Percentiles rank a stretch among this genome's conserved stretches.
Evolutionary conservation across 495 filamentous ascomycete genomes (phyloP).

Genomic region (Neurospora sublineolata): DNA sequence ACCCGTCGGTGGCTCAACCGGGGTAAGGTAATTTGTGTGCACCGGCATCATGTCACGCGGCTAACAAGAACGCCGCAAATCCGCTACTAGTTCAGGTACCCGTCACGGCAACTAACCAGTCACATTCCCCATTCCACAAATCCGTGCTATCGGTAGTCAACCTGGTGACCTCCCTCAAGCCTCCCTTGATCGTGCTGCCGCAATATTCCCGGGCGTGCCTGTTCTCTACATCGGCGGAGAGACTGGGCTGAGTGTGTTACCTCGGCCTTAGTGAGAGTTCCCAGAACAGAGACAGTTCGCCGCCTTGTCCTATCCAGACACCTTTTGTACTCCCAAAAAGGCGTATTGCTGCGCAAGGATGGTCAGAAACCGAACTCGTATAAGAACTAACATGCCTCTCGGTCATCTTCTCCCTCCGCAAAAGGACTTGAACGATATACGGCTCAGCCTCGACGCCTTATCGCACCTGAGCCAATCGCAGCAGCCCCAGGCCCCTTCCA

Average conservation of each 20-base stretch:
- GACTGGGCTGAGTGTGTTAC: neutral
- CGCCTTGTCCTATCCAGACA: neutral
- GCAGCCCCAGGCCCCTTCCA: neutral
- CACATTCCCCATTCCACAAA: neutral
- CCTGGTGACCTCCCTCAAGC: neutral
- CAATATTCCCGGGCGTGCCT: neutral
- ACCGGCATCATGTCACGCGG: neutral
- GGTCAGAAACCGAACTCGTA: neutral
- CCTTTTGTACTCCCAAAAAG: neutral
- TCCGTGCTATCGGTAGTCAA: neutral
- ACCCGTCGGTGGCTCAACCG: neutral
- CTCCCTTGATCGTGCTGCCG: neutral
- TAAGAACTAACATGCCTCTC: neutral
- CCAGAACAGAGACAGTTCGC: neutral
- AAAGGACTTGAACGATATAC: neutral
- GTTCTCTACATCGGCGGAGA: neutral
- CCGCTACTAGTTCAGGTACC: neutral
- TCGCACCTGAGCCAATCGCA: neutral
- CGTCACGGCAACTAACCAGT: neutral
- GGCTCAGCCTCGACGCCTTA: neutral
- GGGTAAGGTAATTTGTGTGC: neutral
- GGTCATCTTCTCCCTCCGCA: neutral
- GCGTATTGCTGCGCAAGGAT: neutral
- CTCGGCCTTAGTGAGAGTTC: neutral
- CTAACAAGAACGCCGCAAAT: neutral